Percentiles rank a stretch among this genome's conserved stretches.
Evolutionary conservation across 2,329 filamentous ascomycete genomes (phyloP).

Genomic region (Sclerotinia borealis): DNA sequence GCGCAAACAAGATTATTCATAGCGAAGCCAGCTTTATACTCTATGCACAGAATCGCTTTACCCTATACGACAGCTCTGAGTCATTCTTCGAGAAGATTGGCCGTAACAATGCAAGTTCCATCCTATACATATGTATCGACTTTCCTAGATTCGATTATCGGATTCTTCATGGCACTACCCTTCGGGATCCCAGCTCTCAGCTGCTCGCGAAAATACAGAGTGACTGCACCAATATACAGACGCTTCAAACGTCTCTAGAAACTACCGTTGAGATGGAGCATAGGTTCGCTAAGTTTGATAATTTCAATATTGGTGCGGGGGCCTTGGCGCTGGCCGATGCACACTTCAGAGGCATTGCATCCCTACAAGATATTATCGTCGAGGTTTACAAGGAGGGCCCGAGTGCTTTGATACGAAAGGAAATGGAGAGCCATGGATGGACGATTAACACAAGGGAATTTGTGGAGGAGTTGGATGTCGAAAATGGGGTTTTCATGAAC

Average conservation of each 20-base stretch:
- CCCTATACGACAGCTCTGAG: neutral
- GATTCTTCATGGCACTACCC: constrained; percentile 5
- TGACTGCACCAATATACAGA: constrained; percentile 18
- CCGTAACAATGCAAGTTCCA: constrained; percentile 19
- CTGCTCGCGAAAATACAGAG: constrained; percentile 20
- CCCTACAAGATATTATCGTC: constrained; percentile 24
- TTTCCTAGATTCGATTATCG: constrained; percentile 19
- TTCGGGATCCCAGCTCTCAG: constrained; percentile 10
- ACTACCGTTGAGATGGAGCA: constrained; percentile 3
- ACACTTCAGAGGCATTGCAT: constrained; percentile 24
- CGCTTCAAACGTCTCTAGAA: constrained; percentile 15
- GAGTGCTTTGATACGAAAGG: constrained; percentile 17
- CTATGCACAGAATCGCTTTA: constrained; percentile 23
- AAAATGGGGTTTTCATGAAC: constrained; percentile 10
- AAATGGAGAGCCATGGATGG: constrained; percentile 26
- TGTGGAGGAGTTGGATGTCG: constrained; percentile 14
- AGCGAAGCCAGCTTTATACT: constrained; percentile 22
- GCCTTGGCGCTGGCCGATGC: constrained; percentile 19
- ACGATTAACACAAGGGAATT: constrained; percentile 18
- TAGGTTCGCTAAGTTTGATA: constrained; percentile 9
- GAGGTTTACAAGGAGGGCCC: constrained; percentile 19
- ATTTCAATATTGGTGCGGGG: constrained; percentile 13
- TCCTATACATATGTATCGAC: constrained; percentile 15
- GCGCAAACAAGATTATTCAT: constrained; percentile 21
- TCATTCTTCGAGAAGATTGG: constrained; percentile 23